Evolutionary conservation across 108 stramenopile genomes (phyloP).

Genomic region (Cyclotella atomus): DNA sequence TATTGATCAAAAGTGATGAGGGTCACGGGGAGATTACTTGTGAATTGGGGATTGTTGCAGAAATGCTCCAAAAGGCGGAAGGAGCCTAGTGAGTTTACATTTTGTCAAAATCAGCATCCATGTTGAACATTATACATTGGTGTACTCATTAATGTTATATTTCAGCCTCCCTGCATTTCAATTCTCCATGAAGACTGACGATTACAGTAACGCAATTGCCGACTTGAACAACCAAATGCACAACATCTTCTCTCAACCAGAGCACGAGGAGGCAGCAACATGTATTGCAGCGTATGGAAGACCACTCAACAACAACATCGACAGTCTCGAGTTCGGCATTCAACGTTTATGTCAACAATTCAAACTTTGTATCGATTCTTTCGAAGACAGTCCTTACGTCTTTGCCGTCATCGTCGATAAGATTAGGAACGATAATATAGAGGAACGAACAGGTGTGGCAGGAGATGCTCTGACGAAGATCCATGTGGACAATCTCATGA

Average conservation of each 20-base stretch:
- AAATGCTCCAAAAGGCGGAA: conserved; percentile 5
- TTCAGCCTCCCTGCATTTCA: conserved; percentile 48
- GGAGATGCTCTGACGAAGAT: conserved; percentile 31
- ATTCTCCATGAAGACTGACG: conserved; percentile 20
- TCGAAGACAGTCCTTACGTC: conserved; percentile 17
- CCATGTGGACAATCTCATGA: conserved; percentile 21
- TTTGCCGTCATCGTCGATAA: conserved; percentile 45
- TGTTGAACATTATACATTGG: not conserved
- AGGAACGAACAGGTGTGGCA: conserved; percentile 17
- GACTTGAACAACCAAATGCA: conserved; percentile 33
- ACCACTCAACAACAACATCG: not conserved
- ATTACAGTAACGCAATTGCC: not conserved
- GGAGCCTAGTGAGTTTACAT: conserved; percentile 17
- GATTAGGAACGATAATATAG: conserved; percentile 12
- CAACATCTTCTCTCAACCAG: conserved; percentile 9
- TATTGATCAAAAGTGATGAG: conserved; percentile 40
- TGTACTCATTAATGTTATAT: not conserved
- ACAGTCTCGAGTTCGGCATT: conserved; percentile 41
- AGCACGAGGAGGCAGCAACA: conserved; percentile 12
- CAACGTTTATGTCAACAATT: conserved; percentile 50
- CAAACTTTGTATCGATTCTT: conserved; percentile 4
- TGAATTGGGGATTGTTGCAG: conserved; percentile 23
- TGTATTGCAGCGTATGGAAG: conserved; percentile 37
- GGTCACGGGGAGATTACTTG: not conserved
- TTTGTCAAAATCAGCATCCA: not conserved